Evolutionary conservation across 2,329 filamentous ascomycete genomes (phyloP), one percentile per base, ranked within the genome.

Genomic region (Talaromyces islandicus): DNA sequence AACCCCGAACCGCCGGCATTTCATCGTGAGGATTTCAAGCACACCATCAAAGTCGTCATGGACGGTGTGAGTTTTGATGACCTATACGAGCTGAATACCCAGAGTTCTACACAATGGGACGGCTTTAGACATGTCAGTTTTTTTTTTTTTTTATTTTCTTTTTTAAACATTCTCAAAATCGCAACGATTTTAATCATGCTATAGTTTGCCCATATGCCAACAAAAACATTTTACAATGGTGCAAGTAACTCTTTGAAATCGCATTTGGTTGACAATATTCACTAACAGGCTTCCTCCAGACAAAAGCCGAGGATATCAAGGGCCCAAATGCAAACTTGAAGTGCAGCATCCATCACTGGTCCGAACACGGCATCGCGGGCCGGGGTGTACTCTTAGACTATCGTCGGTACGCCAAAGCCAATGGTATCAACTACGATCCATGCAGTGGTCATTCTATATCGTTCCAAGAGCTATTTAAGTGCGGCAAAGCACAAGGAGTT

Each of bases 401-500:
- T 65, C 65, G 70, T 41, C 63, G 69, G 10, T 85, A 81, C 58
- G 78, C 81, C 10, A 76, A 81, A 55, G 77, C 77, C 9, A 79
- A 82, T 57, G 78, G 80, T 12, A 79, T 81, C 29, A 62, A 71
- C 4, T 84, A 81, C 62, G 76, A 83, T 64, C 78, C 84, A 0
- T 79, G 85, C 54, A 78, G 78, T 3, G 74, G 77, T 0, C 76
- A 85, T 65, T 76, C 79, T 29, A 86, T 88, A 68, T 80, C 78
- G 0, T 73, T 81, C 1, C 68, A 77, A 0, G 80, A 86, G 0
- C 77, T 91, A 0, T 81, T 83, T 57, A 78, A 80, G 9, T 84
- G 85, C 35, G 88, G 85, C 0, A 75, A 75, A 35, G 75, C 81
- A 38, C 85, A 89, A 64, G 82, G 83, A 0, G 76, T 89, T 27